Percentiles rank a stretch among this genome's conserved stretches.
Conservation (phyloP, 257 asterid genomes). For the Plectranthus barbatus region DNA sequence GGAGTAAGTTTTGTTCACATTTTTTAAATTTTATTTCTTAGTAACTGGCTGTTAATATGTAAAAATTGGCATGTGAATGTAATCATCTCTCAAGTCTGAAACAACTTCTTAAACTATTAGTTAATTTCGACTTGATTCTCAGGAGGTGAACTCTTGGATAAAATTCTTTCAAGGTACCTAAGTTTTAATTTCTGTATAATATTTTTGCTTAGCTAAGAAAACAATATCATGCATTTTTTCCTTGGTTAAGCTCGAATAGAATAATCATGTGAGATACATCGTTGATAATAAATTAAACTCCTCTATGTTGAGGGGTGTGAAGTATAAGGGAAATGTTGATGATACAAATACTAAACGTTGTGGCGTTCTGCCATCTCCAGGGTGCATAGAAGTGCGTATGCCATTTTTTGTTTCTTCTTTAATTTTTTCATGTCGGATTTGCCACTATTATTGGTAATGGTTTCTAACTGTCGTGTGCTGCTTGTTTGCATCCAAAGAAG, state of each 20-base stretch:
- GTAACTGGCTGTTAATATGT: not conserved
- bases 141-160: slow-evolving; percentile 96
- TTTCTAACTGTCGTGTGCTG: slow-evolving; percentile 26
- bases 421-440: not conserved
- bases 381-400: slow-evolving; percentile 36
- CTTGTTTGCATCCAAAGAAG: slow-evolving; percentile 75
- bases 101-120: not conserved
- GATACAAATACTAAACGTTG: slow-evolving; percentile 70
- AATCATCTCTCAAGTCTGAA: not conserved
- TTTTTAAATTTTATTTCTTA: not conserved
- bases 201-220: not conserved
- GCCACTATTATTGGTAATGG: not conserved
- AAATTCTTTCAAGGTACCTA: slow-evolving; percentile 77
- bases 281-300: not conserved
- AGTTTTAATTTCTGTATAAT: not conserved
- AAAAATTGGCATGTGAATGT: not conserved
- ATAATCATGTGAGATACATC: not conserved
- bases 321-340: slow-evolving; percentile 73
- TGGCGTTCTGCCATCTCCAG: slow-evolving; percentile 83
- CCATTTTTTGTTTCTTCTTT: not conserved
- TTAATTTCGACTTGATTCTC: slow-evolving; percentile 15
- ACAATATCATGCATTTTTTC: not conserved
- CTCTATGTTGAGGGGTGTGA: slow-evolving; percentile 59
- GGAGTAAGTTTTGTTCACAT: slow-evolving; percentile 60
- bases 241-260: not conserved